These are phyloP conservation scores for Tetrapisispora iriomotensis DNA, from an alignment of 805 yeast genomes.

Conservation along the genomic window DNA sequence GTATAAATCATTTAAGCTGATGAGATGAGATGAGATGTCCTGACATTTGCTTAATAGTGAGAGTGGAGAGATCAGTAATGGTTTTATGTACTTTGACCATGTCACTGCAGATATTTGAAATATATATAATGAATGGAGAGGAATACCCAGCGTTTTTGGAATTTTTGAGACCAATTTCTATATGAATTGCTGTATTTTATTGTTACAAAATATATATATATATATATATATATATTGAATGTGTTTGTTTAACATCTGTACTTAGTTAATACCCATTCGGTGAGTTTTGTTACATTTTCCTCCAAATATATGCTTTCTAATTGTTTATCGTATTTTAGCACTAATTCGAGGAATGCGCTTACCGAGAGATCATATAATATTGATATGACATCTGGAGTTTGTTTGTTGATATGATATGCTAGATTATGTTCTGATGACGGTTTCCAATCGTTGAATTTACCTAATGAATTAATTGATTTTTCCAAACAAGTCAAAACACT, in stretches of 20 bases:
- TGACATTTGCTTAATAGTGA: too few relatives aligned
- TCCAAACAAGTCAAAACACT: constrained; percentile 53
- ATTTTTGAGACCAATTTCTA: too few relatives aligned
- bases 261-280: constrained; percentile 63
- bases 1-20: too few relatives aligned
- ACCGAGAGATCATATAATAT: constrained; percentile 55
- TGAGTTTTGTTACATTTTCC: constrained; percentile 55
- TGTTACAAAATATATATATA: background rate
- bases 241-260: background rate
- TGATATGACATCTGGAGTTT: constrained; percentile 34
- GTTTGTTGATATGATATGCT: background rate
- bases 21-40: too few relatives aligned
- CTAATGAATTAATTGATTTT: constrained; percentile 45
- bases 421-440: constrained; percentile 4
- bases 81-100: too few relatives aligned
- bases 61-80: too few relatives aligned
- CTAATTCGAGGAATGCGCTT: constrained; percentile 54
- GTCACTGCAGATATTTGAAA: too few relatives aligned
- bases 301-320: constrained; percentile 55
- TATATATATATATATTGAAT: background rate
- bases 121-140: too few relatives aligned
- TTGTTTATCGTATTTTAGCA: constrained; percentile 50
- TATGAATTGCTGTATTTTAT: background rate
- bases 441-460: constrained; percentile 35
- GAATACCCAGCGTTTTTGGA: too few relatives aligned